Percentiles rank a stretch among this genome's conserved stretches.
phyloP scores from a whole-genome alignment of 352 stramenopile species.

The Phytopythium mirpurense region DNA sequence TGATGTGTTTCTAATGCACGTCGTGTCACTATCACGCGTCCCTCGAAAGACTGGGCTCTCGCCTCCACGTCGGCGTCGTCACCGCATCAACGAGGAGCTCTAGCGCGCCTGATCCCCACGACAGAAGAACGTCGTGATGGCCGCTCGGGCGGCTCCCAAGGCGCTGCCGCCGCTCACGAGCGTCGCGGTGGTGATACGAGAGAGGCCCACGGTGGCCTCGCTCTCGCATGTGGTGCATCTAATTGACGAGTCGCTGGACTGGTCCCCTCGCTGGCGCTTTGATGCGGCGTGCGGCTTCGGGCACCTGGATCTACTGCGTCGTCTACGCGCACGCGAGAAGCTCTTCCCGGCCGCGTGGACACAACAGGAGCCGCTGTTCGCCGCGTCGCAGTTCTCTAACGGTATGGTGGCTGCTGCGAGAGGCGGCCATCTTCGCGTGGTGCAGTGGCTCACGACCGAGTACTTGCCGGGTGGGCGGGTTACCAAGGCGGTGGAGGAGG shows the following conservation, averaged over 20 bases:
- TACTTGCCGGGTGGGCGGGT: slow-evolving; percentile 15
- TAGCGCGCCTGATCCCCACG: too few relatives aligned
- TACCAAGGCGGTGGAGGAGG: slow-evolving; percentile 29
- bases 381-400: slow-evolving; percentile 3
- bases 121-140: too few relatives aligned
- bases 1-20: too few relatives aligned
- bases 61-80: slow-evolving; percentile 1
- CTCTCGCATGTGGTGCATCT: slow-evolving; percentile 24
- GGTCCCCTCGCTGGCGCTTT: slow-evolving; percentile 17
- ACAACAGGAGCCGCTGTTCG: slow-evolving; percentile 2
- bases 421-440: slow-evolving; percentile 16
- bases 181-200: slow-evolving; percentile 15
- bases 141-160: neutral
- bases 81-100: neutral
- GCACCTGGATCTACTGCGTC: slow-evolving; percentile 15
- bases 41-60: neutral
- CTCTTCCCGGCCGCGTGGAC: neutral
- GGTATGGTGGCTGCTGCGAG: slow-evolving; percentile 10
- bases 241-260: slow-evolving; percentile 25
- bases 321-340: slow-evolving; percentile 11
- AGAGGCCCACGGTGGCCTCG: slow-evolving; percentile 15
- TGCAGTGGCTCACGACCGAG: slow-evolving; percentile 15
- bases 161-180: slow-evolving; percentile 10
- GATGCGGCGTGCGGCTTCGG: slow-evolving; percentile 6
- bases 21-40: neutral